Evolutionary conservation across 441 rosid species (phyloP).

Genomic region (Gossypium aridum): DNA sequence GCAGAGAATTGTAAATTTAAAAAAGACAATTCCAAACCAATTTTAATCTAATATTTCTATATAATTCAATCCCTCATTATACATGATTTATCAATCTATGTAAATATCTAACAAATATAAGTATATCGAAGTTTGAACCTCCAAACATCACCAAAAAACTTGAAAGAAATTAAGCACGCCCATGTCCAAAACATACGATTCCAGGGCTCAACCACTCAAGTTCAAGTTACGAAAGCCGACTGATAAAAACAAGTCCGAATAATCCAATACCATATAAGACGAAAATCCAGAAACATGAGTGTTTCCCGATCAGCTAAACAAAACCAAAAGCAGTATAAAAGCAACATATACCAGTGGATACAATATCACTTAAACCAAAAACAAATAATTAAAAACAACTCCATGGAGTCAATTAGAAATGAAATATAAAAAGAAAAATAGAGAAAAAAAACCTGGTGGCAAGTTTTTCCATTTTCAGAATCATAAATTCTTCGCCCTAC

Average conservation of each 20-base stretch:
- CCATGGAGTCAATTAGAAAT: too few species aligned
- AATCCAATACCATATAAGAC: not conserved
- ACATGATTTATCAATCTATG: not conserved
- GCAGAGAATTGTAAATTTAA: not conserved
- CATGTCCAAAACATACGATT: not conserved
- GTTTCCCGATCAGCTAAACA: not conserved
- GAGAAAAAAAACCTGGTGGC: slow-evolving; percentile 55
- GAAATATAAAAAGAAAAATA: not conserved
- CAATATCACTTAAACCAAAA: not conserved
- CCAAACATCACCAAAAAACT: not conserved
- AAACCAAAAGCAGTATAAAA: not conserved
- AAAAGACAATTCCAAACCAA: not conserved
- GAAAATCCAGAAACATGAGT: not conserved
- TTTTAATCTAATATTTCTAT: not conserved
- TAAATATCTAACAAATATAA: not conserved
- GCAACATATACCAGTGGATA: not conserved
- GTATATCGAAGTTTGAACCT: not conserved
- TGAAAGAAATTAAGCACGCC: not conserved
- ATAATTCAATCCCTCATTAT: not conserved
- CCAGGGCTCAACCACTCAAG: not conserved
- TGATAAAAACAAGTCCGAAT: not conserved
- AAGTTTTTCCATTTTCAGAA: slow-evolving; percentile 55
- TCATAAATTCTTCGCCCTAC: slow-evolving; percentile 44
- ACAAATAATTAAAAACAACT: not conserved
- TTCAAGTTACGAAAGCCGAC: not conserved